Conservation (phyloP, 2,329 filamentous ascomycete genomes). For the Talaromyces rugulosus region DNA sequence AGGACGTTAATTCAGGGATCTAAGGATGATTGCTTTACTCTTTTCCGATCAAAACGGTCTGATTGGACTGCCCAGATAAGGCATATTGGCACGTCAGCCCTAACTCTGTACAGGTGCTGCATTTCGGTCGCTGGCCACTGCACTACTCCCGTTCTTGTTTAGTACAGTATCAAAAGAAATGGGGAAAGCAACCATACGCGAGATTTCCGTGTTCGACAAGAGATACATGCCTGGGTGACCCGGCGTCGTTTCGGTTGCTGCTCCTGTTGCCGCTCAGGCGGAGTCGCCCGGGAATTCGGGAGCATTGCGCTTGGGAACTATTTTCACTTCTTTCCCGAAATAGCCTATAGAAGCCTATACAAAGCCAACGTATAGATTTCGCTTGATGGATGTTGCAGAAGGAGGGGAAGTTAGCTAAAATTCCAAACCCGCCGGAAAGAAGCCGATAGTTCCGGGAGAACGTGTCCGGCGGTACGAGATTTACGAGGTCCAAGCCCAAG, state of each 20-base stretch:
- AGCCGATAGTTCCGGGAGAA: background rate
- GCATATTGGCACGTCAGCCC: constrained; percentile 3
- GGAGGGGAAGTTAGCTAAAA: background rate
- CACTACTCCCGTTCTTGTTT: constrained; percentile 6
- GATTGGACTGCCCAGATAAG: background rate
- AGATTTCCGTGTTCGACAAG: constrained; percentile 32
- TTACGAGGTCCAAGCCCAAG: background rate
- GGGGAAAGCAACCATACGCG: background rate
- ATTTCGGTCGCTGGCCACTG: constrained; percentile 23
- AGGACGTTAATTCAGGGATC: background rate
- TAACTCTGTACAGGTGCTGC: background rate
- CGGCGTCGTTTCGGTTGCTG: constrained; percentile 30
- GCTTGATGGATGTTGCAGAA: background rate
- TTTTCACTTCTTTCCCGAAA: background rate
- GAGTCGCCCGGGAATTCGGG: background rate
- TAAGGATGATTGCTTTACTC: background rate
- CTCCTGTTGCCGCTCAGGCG: background rate
- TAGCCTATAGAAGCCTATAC: background rate
- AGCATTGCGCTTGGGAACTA: background rate
- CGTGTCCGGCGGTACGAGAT: background rate
- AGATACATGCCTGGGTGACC: constrained; percentile 36
- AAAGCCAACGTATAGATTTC: background rate
- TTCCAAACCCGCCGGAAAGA: background rate
- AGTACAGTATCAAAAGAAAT: background rate
- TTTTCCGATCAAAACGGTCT: constrained; percentile 1